Percentiles rank a stretch among this genome's conserved stretches.
Evolutionary conservation across 2,329 filamentous ascomycete genomes (phyloP).

Genomic region (Curvularia eragrostidis): DNA sequence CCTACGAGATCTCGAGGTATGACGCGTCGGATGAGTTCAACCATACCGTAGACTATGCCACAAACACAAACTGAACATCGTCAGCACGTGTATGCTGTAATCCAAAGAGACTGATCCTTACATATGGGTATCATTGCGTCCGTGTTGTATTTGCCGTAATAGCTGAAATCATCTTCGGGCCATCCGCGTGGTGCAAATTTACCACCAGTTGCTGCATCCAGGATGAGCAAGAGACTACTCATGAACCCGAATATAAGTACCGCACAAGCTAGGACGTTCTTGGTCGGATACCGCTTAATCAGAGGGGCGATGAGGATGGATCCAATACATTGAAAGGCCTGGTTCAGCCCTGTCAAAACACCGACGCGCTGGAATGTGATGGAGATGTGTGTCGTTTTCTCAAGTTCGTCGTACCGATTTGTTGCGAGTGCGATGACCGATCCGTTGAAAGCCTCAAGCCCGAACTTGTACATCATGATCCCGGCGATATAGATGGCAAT

Average conservation of each 20-base stretch:
- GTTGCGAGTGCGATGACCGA: constrained; percentile 59
- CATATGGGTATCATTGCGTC: constrained; percentile 60
- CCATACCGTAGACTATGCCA: constrained; percentile 54
- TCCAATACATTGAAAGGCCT: constrained; percentile 60
- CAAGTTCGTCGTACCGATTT: constrained; percentile 59
- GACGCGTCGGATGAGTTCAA: constrained; percentile 59
- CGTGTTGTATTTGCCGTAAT: constrained; percentile 58
- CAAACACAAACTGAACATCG: constrained; percentile 30
- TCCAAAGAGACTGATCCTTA: constrained; percentile 17
- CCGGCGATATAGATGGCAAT: constrained; percentile 54
- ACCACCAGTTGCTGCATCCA: constrained; percentile 59
- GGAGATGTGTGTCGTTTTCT: constrained; percentile 39
- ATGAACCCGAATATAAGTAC: constrained; percentile 57
- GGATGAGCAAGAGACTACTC: constrained; percentile 57
- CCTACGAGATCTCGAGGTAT: constrained; percentile 61
- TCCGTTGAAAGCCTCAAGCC: constrained; percentile 60
- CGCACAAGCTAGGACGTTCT: constrained; percentile 54
- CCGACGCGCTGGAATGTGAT: constrained; percentile 58
- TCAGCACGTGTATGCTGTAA: constrained; percentile 12
- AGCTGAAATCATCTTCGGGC: constrained; percentile 50
- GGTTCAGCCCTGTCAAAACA: constrained; percentile 58
- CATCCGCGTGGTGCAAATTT: constrained; percentile 49
- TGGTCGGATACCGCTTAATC: constrained; percentile 58
- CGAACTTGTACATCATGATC: constrained; percentile 62
- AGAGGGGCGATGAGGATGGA: constrained; percentile 60